Percentiles rank a stretch among this genome's conserved stretches.
These are phyloP conservation scores for Phytophthora brassicae DNA, from an alignment of 352 stramenopile genomes.

Conservation along the genomic window DNA sequence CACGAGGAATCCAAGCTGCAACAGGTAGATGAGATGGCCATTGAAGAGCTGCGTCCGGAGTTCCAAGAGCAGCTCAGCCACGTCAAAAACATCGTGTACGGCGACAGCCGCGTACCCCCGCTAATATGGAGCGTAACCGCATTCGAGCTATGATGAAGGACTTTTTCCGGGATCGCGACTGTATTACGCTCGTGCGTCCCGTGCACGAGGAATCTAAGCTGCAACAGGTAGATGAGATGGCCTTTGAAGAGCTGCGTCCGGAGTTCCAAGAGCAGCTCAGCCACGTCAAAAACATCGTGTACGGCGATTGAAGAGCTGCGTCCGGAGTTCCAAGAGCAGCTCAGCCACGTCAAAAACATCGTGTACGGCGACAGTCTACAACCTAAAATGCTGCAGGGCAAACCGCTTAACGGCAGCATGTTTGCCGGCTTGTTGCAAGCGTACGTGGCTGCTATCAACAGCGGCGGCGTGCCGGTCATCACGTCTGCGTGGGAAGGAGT, in stretches of 20 bases:
- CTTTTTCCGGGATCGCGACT: constrained; percentile 83
- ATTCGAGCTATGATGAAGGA: constrained; percentile 85
- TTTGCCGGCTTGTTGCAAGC: constrained; percentile 79
- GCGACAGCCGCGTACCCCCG: constrained; percentile 68
- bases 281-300: constrained; percentile 71
- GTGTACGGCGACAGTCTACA: constrained; percentile 73
- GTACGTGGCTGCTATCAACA: constrained; percentile 87
- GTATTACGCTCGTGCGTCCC: constrained; percentile 80
- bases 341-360: constrained; percentile 63
- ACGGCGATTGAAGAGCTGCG: constrained; percentile 67
- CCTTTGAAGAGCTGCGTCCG: constrained; percentile 63
- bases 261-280: constrained; percentile 80
- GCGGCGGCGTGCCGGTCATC: constrained; percentile 87
- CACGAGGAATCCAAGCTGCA: constrained; percentile 80
- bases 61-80: constrained; percentile 74
- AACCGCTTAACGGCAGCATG: constrained; percentile 81
- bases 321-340: constrained; percentile 75
- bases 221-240: constrained; percentile 72
- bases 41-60: constrained; percentile 68
- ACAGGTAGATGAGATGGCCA: constrained; percentile 68
- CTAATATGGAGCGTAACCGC: constrained; percentile 76
- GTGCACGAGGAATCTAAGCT: constrained; percentile 79
- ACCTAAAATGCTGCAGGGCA: constrained; percentile 85
- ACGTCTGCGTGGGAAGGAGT: constrained; percentile 87
- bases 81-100: constrained; percentile 69